These are phyloP conservation scores for Suhomyces faveliae DNA, from an alignment of 805 yeast species.

Conservation along the genomic window DNA sequence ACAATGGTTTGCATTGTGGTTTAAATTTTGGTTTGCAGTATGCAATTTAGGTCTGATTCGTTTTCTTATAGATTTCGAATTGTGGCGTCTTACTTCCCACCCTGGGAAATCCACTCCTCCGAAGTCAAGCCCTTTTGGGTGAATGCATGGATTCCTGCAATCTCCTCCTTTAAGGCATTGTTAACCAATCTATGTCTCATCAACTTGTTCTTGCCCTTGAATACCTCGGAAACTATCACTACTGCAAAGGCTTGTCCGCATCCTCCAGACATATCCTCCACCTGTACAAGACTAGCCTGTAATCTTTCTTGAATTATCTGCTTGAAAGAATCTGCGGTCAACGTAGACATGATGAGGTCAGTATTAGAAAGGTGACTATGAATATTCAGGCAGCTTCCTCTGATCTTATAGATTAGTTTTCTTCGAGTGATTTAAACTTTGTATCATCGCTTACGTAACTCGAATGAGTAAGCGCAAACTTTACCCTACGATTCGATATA, in stretches of 20 bases:
- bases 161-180: slow-evolving; percentile 74
- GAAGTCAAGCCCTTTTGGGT: slow-evolving; percentile 87
- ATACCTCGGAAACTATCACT: slow-evolving; percentile 69
- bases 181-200: slow-evolving; percentile 88
- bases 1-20: too few relatives aligned
- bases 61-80: neutral
- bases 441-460: neutral
- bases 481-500: neutral
- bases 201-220: slow-evolving; percentile 79
- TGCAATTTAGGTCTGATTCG: neutral
- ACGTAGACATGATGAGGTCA: slow-evolving; percentile 10
- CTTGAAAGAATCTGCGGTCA: slow-evolving; percentile 44
- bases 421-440: neutral
- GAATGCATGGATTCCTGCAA: slow-evolving; percentile 87
- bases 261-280: slow-evolving; percentile 78
- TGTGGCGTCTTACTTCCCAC: slow-evolving; percentile 20
- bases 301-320: slow-evolving; percentile 52
- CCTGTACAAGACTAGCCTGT: slow-evolving; percentile 64
- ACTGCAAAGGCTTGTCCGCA: slow-evolving; percentile 98
- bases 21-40: neutral
- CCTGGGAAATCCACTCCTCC: slow-evolving; percentile 70
- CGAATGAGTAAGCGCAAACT: neutral
- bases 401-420: neutral
- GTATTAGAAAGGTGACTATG: neutral
- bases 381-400: neutral